These are phyloP conservation scores for Phytophthora cactorum DNA, from an alignment of 352 stramenopile species.

Conservation along the genomic window DNA sequence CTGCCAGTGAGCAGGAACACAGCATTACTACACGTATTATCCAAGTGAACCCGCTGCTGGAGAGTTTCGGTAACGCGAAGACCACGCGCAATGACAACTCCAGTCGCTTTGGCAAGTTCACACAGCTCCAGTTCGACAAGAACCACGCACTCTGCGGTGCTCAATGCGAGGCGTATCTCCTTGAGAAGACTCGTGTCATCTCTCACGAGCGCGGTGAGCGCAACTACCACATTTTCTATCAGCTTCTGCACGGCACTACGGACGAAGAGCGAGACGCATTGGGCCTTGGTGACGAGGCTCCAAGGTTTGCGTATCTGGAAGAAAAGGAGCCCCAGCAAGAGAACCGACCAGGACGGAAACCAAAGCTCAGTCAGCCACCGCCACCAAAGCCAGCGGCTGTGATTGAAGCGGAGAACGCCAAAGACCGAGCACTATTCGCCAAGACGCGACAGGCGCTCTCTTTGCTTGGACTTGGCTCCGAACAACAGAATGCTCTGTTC, in stretches of 20 bases:
- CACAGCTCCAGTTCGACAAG: constrained; percentile 93
- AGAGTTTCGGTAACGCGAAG: constrained; percentile 98
- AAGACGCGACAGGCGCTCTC: constrained; percentile 67
- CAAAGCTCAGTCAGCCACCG: constrained; percentile 6
- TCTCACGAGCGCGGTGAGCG: constrained; percentile 91
- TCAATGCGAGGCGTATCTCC: constrained; percentile 95
- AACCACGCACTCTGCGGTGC: constrained; percentile 82
- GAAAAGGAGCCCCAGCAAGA: constrained; percentile 38
- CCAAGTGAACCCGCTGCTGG: constrained; percentile 97
- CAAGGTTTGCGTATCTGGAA: constrained; percentile 63
- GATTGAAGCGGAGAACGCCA: constrained; percentile 42
- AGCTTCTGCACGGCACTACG: constrained; percentile 74
- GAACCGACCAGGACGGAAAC: constrained; percentile 28
- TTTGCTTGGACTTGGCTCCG: constrained; percentile 59
- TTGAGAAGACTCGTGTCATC: constrained; percentile 96
- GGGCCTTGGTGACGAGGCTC: constrained; percentile 40
- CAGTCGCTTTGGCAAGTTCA: constrained; percentile 97
- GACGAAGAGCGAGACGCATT: constrained; percentile 47
- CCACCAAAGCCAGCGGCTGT: constrained; percentile 26
- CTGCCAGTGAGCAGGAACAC: constrained; percentile 24
- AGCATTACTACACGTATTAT: constrained; percentile 92
- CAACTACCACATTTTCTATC: constrained; percentile 98
- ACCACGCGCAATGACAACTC: constrained; percentile 98
- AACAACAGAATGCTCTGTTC: constrained; percentile 73
- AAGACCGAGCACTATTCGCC: constrained; percentile 59